phyloP scores from a whole-genome alignment of 2,329 filamentous ascomycete genomes.

The Exophiala phaeomuriformis region DNA sequence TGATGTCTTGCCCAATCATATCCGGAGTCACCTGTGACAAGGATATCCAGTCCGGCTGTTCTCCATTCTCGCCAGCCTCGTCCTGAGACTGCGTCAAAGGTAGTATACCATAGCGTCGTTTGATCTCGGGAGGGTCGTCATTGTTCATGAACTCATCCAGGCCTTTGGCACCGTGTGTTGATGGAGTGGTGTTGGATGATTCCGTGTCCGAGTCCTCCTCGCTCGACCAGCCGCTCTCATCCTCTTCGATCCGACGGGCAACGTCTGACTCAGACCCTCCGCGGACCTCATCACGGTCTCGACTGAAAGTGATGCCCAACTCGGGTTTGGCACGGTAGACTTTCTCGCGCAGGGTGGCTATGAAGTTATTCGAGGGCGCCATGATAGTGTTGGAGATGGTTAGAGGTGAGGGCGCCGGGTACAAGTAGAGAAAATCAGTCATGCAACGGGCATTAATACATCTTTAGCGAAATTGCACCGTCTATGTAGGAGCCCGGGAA shows the following conservation, averaged over 20 bases:
- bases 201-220: constrained; percentile 1
- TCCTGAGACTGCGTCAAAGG: constrained; percentile 21
- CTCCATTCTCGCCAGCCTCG: constrained; percentile 3
- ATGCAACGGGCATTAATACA: neutral
- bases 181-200: neutral
- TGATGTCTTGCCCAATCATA: constrained; percentile 53
- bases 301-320: neutral
- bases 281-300: neutral
- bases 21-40: constrained; percentile 32
- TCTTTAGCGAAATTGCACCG: neutral
- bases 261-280: constrained; percentile 15
- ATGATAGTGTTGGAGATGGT: neutral
- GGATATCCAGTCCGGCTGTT: constrained; percentile 6
- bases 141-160: constrained; percentile 19
- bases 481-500: neutral
- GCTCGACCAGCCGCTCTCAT: constrained; percentile 8
- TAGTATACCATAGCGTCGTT: constrained; percentile 16
- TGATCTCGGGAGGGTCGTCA: constrained; percentile 19
- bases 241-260: constrained; percentile 6
- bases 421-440: neutral
- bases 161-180: constrained; percentile 6
- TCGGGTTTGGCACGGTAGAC: constrained; percentile 10
- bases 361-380: neutral
- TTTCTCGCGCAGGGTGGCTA: constrained; percentile 4
- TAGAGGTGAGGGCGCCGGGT: neutral